phyloP scores from a whole-genome alignment of 1,284 basidiomycete genomes.

The Sporisorium exsertum region DNA sequence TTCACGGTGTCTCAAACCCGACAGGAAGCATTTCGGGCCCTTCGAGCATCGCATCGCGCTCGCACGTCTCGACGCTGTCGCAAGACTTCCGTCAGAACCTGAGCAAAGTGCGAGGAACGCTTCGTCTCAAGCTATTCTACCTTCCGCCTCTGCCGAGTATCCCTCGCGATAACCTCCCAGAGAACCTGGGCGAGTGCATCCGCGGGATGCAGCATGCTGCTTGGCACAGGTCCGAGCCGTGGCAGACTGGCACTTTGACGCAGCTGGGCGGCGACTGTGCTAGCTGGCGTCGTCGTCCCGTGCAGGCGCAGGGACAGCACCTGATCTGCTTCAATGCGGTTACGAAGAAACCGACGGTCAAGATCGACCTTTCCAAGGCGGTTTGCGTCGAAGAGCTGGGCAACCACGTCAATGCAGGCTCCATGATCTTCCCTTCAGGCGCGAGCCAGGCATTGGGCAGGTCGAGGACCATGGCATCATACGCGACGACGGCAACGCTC shows the following conservation, averaged over 20 bases:
- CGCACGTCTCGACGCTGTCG: conserved; percentile 31
- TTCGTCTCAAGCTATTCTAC: conserved; percentile 75
- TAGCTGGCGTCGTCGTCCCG: conserved; percentile 87
- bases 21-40: conserved; percentile 43
- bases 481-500: conserved; percentile 31
- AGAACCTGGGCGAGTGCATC: conserved; percentile 90
- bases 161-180: conserved; percentile 81
- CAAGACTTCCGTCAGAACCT: conserved; percentile 55
- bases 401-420: conserved; percentile 69
- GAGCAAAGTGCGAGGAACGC: conserved; percentile 56
- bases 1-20: conserved; percentile 56
- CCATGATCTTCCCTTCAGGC: conserved; percentile 36
- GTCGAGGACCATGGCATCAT: conserved; percentile 36
- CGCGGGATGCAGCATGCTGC: conserved; percentile 86
- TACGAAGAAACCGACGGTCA: conserved; percentile 88
- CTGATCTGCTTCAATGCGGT: conserved; percentile 93
- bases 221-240: conserved; percentile 90
- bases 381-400: conserved; percentile 81
- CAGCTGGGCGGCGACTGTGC: conserved; percentile 93
- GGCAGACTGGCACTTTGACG: conserved; percentile 84
- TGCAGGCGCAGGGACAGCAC: conserved; percentile 86
- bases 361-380: conserved; percentile 90
- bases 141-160: conserved; percentile 87
- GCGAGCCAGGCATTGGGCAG: conserved; percentile 36
- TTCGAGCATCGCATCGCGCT: conserved; percentile 46